phyloP scores from a whole-genome alignment of 1,284 basidiomycete genomes.

The Cryptococcus sp. region DNA sequence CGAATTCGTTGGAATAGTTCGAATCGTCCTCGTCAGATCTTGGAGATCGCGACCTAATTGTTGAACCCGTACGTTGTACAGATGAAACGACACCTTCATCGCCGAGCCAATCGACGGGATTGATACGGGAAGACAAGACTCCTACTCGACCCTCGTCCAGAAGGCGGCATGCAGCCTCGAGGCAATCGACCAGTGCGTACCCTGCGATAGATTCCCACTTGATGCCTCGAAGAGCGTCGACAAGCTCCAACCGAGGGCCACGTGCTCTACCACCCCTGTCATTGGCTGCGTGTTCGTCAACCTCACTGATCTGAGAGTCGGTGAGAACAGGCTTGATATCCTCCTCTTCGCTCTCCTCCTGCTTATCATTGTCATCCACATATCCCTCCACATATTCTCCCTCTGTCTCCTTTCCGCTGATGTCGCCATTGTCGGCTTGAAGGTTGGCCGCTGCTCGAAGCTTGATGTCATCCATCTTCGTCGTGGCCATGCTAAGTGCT shows the following conservation, averaged over 20 bases:
- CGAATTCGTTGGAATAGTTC: constrained; percentile 3
- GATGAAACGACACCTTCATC: constrained; percentile 3
- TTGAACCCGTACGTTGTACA: not conserved
- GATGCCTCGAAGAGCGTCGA: constrained; percentile 18
- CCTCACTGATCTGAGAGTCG: too few relatives aligned
- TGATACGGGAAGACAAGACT: constrained; percentile 10
- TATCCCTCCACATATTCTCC: not conserved
- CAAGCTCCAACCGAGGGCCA: constrained; percentile 17
- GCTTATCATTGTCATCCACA: not conserved
- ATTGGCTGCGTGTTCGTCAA: constrained; percentile 1
- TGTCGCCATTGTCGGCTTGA: not conserved
- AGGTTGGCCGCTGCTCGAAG: constrained; percentile 14
- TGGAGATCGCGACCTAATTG: not conserved
- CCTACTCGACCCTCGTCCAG: constrained; percentile 12
- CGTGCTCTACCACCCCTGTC: constrained; percentile 20
- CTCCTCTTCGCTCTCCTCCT: not conserved
- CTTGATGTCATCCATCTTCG: constrained; percentile 25
- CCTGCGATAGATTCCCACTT: constrained; percentile 22
- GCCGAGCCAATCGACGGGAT: constrained; percentile 17
- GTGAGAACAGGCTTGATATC: constrained; percentile 6
- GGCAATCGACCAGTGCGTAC: constrained; percentile 10
- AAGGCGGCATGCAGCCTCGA: constrained; percentile 9
- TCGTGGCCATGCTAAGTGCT: constrained; percentile 28
- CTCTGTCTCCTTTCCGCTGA: not conserved
- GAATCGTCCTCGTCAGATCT: not conserved